Percentiles rank a stretch among this genome's conserved stretches.
Conservation (phyloP, 1,284 basidiomycete species). For the Trametes hirsuta region DNA sequence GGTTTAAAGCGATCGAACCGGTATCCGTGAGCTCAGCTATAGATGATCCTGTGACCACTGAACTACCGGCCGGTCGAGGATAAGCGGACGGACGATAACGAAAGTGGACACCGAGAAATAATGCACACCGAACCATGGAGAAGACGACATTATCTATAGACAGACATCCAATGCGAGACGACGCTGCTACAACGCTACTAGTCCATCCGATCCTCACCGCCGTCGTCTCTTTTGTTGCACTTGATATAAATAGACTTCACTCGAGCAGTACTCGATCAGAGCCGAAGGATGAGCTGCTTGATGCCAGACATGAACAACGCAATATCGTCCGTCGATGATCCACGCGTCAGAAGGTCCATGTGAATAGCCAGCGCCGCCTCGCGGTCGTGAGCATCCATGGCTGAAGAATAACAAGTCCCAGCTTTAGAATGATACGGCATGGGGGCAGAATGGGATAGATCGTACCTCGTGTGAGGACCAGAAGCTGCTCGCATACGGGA, state of each 20-base stretch:
- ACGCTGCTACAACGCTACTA: slow-evolving; percentile 14
- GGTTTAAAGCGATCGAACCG: background rate
- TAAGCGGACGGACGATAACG: background rate
- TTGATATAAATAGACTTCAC: slow-evolving; percentile 16
- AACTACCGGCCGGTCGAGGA: background rate
- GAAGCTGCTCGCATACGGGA: slow-evolving; percentile 69
- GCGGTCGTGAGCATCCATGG: slow-evolving; percentile 75
- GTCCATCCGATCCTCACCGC: slow-evolving; percentile 11
- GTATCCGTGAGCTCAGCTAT: background rate
- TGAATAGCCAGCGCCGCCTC: slow-evolving; percentile 76
- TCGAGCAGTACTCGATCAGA: slow-evolving; percentile 36
- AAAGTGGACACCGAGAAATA: background rate
- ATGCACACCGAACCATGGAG: background rate
- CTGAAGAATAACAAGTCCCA: slow-evolving; percentile 42
- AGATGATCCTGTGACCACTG: background rate
- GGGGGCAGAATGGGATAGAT: background rate
- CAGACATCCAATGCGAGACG: slow-evolving; percentile 21
- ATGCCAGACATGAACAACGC: slow-evolving; percentile 87
- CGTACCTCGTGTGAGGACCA: slow-evolving; percentile 68
- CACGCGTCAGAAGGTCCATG: slow-evolving; percentile 76
- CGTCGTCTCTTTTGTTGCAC: slow-evolving; percentile 22
- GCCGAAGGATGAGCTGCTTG: slow-evolving; percentile 77
- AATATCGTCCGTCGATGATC: slow-evolving; percentile 80
- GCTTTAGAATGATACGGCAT: slow-evolving; percentile 11
- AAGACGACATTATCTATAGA: slow-evolving; percentile 18